Evolutionary conservation across 306 rosid genomes (phyloP).

Genomic region (Cicer judaicum): DNA sequence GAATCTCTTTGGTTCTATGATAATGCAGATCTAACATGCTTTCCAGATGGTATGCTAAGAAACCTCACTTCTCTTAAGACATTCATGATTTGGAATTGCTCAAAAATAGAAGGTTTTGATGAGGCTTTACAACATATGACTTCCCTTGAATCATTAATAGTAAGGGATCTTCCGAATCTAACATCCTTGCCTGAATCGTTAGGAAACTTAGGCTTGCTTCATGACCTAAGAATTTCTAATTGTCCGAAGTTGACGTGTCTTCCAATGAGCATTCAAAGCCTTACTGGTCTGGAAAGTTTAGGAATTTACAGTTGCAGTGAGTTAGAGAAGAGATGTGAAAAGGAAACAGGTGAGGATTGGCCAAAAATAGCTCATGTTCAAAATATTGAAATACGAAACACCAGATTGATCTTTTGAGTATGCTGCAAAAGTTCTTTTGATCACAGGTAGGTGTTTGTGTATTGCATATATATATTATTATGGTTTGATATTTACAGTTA

Average conservation of each 20-base stretch:
- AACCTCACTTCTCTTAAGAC: slow-evolving; percentile 35
- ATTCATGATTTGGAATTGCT: slow-evolving; percentile 14
- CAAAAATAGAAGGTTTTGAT: slow-evolving; percentile 17
- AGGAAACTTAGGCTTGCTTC: slow-evolving; percentile 30
- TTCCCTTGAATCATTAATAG: not conserved
- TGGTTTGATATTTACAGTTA: too few species aligned
- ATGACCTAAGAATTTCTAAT: not conserved
- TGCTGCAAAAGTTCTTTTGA: not conserved
- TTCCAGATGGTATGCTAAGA: slow-evolving; percentile 40
- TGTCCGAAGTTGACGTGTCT: slow-evolving; percentile 26
- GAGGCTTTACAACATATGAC: slow-evolving; percentile 38
- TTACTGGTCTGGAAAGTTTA: not conserved
- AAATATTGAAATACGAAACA: not conserved
- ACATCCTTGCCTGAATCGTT: slow-evolving; percentile 35
- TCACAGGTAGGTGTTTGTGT: not conserved
- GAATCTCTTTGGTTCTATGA: not conserved
- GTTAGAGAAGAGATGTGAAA: slow-evolving; percentile 25
- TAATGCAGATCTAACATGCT: not conserved
- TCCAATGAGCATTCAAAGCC: slow-evolving; percentile 21
- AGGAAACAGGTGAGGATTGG: slow-evolving; percentile 34
- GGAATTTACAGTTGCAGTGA: not conserved
- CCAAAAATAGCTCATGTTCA: slow-evolving; percentile 26
- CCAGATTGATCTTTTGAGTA: slow-evolving; percentile 2
- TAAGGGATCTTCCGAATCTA: slow-evolving; percentile 19
- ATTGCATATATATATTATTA: not conserved